phyloP scores from a whole-genome alignment of 2,329 filamentous ascomycete species.

The Neodidymelliopsis sp. region DNA sequence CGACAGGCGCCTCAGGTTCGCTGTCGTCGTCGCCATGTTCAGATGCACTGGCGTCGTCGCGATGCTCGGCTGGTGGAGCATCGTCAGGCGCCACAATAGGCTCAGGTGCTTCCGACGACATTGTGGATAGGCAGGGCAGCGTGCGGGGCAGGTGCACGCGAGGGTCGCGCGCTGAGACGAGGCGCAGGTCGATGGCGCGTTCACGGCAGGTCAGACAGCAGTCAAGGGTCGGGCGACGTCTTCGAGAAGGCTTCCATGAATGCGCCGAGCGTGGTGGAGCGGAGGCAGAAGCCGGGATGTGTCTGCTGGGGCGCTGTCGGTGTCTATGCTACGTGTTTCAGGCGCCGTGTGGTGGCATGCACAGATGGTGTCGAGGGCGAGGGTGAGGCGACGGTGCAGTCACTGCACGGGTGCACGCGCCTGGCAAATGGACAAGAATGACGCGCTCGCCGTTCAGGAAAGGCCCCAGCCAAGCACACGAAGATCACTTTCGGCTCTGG shows the following conservation, averaged over 20 bases:
- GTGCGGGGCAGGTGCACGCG: constrained; percentile 37
- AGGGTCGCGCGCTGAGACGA: constrained; percentile 27
- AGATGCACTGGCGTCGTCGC: constrained; percentile 25
- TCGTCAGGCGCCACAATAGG: constrained; percentile 19
- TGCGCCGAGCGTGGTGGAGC: constrained; percentile 26
- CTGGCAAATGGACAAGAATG: constrained; percentile 11
- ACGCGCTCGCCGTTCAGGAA: constrained; percentile 23
- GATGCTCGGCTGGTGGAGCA: constrained; percentile 22
- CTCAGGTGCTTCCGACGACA: constrained; percentile 25
- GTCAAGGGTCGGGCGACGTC: constrained; percentile 29
- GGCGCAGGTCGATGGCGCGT: constrained; percentile 20
- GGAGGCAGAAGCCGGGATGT: constrained; percentile 8
- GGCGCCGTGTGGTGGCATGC: constrained; percentile 14
- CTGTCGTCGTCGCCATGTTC: constrained; percentile 29
- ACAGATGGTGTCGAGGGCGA: constrained; percentile 1
- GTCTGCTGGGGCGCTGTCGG: constrained; percentile 1
- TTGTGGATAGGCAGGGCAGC: constrained; percentile 8
- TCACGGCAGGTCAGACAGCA: constrained; percentile 20
- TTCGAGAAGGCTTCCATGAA: constrained; percentile 40
- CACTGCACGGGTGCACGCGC: constrained; percentile 2
- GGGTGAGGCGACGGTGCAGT: constrained; percentile 9
- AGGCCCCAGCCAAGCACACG: constrained; percentile 8
- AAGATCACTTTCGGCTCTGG: constrained; percentile 8
- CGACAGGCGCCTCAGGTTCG: constrained; percentile 39
- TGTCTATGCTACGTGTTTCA: constrained; percentile 34